Base-by-base conservation (phyloP, 1,284 basidiomycete genomes). In the Apiotrichum gamsii region DNA sequence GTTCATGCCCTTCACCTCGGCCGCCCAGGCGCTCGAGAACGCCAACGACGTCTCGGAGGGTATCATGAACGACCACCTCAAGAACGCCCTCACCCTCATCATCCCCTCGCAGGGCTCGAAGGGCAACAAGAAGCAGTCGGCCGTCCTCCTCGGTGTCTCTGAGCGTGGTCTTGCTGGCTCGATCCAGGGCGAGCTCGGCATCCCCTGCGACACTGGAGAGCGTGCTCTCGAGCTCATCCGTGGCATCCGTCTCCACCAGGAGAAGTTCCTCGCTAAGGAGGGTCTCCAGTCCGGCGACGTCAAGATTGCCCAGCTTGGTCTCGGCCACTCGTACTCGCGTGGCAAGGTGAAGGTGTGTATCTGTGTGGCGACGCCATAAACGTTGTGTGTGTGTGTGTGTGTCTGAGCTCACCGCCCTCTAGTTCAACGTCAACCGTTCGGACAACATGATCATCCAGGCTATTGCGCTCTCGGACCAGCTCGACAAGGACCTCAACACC, bases 371-470 rank as follows among this genome's bases (percentile, higher is more conserved):
- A n/a, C n/a, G n/a, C n/a, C n/a, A n/a, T n/a, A n/a, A n/a, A n/a
- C n/a, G n/a, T n/a, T n/a, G n/a, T n/a, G n/a, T n/a, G n/a, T n/a
- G n/a, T n/a, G n/a, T n/a, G n/a, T n/a, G n/a, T n/a, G n/a, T 14
- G 14, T 35, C 14, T 38, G 39, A 43, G 18, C 48, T 44, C 38
- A 51, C 47, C 11, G 25, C 21, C 18, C 5, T n/a, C 16, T 49
- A 74, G 77, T 98, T 98, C 83, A 98, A 98, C 78, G 94, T 97
- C 60, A 97, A 98, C 81, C 82, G 94, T 58, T 85, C 90, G 56
- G 94, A 99, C 78, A 99, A 98, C 78, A 99, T 99, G 94, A 98
- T 99, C 77, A 98, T 98, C 67, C 95, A 98, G 75, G 94, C 94
- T 45, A 97, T 98, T 67, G 88, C 94, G 3, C 83, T 97, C 47